Conservation (phyloP, 352 stramenopile species). For the Pythium guiyangense region DNA sequence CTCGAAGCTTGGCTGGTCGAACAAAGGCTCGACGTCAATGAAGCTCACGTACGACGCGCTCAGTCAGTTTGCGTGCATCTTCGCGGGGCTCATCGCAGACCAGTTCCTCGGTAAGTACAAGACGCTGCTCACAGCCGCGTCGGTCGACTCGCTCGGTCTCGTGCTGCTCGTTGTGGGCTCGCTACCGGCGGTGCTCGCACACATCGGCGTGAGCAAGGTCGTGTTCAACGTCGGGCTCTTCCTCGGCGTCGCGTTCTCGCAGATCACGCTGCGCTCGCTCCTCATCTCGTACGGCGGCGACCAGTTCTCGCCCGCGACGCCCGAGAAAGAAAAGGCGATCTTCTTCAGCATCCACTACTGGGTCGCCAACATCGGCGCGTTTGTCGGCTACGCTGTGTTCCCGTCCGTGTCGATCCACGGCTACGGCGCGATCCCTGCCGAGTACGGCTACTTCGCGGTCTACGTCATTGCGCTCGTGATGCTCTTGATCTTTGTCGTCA, state of each 20-base stretch:
- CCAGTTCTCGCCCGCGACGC: constrained; percentile 50
- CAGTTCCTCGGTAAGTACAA: constrained; percentile 58
- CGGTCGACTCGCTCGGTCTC: constrained; percentile 56
- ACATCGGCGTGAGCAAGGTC: constrained; percentile 28
- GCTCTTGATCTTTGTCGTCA: constrained; percentile 31
- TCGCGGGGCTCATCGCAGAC: constrained; percentile 55
- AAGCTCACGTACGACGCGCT: constrained; percentile 20
- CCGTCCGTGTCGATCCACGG: constrained; percentile 74
- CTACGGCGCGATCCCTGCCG: constrained; percentile 43
- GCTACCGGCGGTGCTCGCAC: constrained; percentile 42
- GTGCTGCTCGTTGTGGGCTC: constrained; percentile 53
- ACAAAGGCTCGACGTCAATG: constrained; percentile 34
- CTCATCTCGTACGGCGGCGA: constrained; percentile 58
- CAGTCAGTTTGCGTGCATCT: constrained; percentile 58
- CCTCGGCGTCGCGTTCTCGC: constrained; percentile 39
- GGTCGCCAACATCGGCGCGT: constrained; percentile 63
- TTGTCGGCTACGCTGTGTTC: constrained; percentile 75
- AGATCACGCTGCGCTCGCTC: constrained; percentile 50
- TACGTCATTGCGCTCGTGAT: constrained; percentile 50
- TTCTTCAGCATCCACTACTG: constrained; percentile 87
- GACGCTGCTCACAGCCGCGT: constrained; percentile 51
- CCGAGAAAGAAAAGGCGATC: constrained; percentile 35
- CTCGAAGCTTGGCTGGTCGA: constrained; percentile 45
- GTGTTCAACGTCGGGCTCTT: constrained; percentile 63
- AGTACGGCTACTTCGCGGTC: constrained; percentile 79